Percentiles rank a stretch among this genome's conserved stretches.
Conservation (phyloP, 2,329 filamentous ascomycete genomes). For the Eurotiales sp. region DNA sequence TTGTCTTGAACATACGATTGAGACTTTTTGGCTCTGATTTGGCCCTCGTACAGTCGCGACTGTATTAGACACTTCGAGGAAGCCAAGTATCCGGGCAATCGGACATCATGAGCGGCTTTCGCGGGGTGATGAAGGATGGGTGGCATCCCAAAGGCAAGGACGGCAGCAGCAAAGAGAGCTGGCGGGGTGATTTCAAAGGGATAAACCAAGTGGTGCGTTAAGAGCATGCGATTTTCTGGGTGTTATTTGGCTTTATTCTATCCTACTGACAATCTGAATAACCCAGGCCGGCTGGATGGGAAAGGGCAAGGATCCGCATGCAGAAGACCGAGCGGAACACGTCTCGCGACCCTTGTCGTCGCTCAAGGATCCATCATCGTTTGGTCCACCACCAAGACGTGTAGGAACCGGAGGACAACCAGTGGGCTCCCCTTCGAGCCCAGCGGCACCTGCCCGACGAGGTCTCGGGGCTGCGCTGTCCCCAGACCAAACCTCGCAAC, state of each 20-base stretch:
- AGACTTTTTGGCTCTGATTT: neutral
- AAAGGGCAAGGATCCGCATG: slow-evolving; percentile 47
- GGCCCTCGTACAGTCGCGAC: neutral
- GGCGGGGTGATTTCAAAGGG: slow-evolving; percentile 55
- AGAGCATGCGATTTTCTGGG: neutral
- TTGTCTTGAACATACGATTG: neutral
- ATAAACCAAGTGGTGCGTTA: slow-evolving; percentile 53
- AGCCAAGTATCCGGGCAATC: neutral
- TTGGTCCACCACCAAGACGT: slow-evolving; percentile 76
- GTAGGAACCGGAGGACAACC: slow-evolving; percentile 20
- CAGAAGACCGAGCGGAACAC: slow-evolving; percentile 46
- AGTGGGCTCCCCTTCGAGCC: neutral
- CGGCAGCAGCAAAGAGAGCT: slow-evolving; percentile 52
- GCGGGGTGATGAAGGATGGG: slow-evolving; percentile 47
- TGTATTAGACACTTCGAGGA: neutral
- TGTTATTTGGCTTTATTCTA: neutral
- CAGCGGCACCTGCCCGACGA: slow-evolving; percentile 30
- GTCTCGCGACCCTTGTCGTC: slow-evolving; percentile 62
- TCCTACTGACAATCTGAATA: neutral
- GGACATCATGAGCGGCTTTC: slow-evolving; percentile 44
- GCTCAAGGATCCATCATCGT: slow-evolving; percentile 71
- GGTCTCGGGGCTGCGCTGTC: slow-evolving; percentile 44
- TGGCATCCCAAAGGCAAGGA: slow-evolving; percentile 54
- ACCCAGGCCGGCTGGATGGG: slow-evolving; percentile 57
- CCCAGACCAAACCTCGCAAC: slow-evolving; percentile 32